Evolutionary conservation across 495 filamentous ascomycete species (phyloP).

Genomic region (Penicillium atrosanguineum): DNA sequence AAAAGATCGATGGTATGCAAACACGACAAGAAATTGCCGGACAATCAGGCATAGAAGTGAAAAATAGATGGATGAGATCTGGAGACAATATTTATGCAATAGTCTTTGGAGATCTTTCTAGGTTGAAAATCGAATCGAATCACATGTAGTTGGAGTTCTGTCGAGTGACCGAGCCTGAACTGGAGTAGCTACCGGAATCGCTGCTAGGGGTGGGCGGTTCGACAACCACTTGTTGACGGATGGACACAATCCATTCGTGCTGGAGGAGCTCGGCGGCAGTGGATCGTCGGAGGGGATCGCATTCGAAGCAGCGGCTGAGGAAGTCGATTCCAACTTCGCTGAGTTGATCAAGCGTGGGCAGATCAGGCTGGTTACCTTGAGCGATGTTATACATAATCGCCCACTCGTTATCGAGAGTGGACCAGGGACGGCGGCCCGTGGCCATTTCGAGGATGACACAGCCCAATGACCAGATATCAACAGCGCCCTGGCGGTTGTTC

Average conservation of each 20-base stretch:
- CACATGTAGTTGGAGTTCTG: slow-evolving; percentile 35
- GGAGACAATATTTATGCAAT: background rate
- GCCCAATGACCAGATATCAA: slow-evolving; percentile 95
- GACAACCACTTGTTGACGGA: slow-evolving; percentile 58
- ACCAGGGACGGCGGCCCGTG: slow-evolving; percentile 92
- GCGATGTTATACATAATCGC: slow-evolving; percentile 99
- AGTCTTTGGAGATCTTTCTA: background rate
- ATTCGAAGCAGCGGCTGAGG: slow-evolving; percentile 78
- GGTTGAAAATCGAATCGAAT: slow-evolving; percentile 11
- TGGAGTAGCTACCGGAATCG: slow-evolving; percentile 32
- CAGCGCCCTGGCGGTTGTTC: slow-evolving; percentile 72
- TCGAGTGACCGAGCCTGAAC: slow-evolving; percentile 30
- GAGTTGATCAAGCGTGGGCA: slow-evolving; percentile 80
- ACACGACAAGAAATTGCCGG: background rate
- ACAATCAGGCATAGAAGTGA: background rate
- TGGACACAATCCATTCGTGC: slow-evolving; percentile 88
- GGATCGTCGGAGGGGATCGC: slow-evolving; percentile 75
- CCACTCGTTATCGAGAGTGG: slow-evolving; percentile 98
- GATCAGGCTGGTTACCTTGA: slow-evolving; percentile 84
- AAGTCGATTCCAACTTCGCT: slow-evolving; percentile 85
- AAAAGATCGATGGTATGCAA: slow-evolving; percentile 1
- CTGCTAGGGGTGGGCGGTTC: slow-evolving; percentile 50
- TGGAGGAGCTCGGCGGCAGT: slow-evolving; percentile 88
- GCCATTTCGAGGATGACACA: slow-evolving; percentile 98
- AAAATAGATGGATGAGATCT: background rate